These are phyloP conservation scores for Pichia sp. DNA, from an alignment of 1,139 yeast species.

Conservation along the genomic window DNA sequence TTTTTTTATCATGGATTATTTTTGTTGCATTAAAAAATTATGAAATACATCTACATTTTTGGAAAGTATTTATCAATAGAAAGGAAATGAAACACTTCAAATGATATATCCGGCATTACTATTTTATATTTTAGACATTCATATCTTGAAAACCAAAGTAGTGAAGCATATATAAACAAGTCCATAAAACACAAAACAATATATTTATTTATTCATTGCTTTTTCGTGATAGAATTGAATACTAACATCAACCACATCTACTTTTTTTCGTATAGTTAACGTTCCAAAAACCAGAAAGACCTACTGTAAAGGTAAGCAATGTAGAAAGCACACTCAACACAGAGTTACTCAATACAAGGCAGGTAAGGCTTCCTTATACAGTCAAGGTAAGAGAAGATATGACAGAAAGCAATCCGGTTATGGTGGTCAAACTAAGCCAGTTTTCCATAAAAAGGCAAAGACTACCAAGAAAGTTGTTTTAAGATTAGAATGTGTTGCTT, in stretches of 20 bases:
- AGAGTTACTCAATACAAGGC: conserved; percentile 99
- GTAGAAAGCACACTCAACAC: conserved; percentile 99
- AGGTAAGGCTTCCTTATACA: conserved; percentile 98
- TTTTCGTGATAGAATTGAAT: too few relatives aligned
- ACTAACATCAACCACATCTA: neutral
- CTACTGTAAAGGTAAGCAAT: conserved; percentile 98
- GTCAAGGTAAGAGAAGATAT: conserved; percentile 99
- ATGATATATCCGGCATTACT: too few relatives aligned
- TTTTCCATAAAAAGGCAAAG: conserved; percentile 99
- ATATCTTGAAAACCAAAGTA: too few relatives aligned
- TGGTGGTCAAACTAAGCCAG: conserved; percentile 99
- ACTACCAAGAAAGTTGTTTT: conserved; percentile 99
- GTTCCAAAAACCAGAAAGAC: conserved; percentile 99
- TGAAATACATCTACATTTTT: too few relatives aligned
- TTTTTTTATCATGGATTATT: too few relatives aligned
- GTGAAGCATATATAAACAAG: too few relatives aligned
- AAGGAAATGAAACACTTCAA: too few relatives aligned
- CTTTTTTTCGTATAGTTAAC: conserved; percentile 56
- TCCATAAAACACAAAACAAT: too few relatives aligned
- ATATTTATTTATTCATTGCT: too few relatives aligned
- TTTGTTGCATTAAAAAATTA: too few relatives aligned
- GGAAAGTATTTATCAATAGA: too few relatives aligned
- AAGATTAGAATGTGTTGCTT: conserved; percentile 96
- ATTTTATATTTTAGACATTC: too few relatives aligned
- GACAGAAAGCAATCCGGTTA: conserved; percentile 99